Conservation (phyloP, 495 filamentous ascomycete genomes). For the Daldinia bambusicola region DNA sequence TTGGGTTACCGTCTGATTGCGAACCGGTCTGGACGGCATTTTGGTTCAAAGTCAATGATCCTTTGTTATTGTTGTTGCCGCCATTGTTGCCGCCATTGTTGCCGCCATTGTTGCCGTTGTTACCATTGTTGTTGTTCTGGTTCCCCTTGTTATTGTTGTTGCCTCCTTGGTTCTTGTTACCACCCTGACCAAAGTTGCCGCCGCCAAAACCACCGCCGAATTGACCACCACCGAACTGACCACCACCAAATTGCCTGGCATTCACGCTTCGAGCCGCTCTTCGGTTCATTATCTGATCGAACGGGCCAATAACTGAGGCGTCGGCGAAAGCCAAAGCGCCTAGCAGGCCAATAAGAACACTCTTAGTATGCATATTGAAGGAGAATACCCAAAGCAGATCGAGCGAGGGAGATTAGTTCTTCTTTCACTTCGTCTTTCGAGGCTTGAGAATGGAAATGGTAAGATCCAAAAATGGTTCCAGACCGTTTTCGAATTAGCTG, state of each 20-base stretch:
- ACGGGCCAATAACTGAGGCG: slow-evolving; percentile 55
- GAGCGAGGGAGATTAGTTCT: slow-evolving; percentile 27
- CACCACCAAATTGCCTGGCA: slow-evolving; percentile 31
- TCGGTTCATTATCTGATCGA: slow-evolving; percentile 46
- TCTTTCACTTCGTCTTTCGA: slow-evolving; percentile 34
- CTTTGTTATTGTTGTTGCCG: slow-evolving; percentile 39
- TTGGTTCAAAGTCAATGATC: slow-evolving; percentile 51
- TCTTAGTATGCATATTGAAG: slow-evolving; percentile 60
- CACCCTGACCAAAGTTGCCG: slow-evolving; percentile 18
- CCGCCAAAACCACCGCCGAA: slow-evolving; percentile 18
- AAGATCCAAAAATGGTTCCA: slow-evolving; percentile 59
- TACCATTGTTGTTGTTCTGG: slow-evolving; percentile 23
- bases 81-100: slow-evolving; percentile 30
- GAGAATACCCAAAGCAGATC: slow-evolving; percentile 27
- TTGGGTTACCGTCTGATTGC: slow-evolving; percentile 48
- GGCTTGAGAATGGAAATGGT: slow-evolving; percentile 39
- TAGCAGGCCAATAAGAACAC: slow-evolving; percentile 54
- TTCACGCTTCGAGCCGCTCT: slow-evolving; percentile 30
- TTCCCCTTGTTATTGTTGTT: slow-evolving; percentile 25
- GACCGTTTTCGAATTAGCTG: slow-evolving; percentile 56
- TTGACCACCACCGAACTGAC: slow-evolving; percentile 4
- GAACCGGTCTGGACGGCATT: slow-evolving; percentile 63
- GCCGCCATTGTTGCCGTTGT: slow-evolving; percentile 8
- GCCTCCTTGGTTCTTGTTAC: slow-evolving; percentile 13
- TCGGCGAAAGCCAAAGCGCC: slow-evolving; percentile 54